Conservation (phyloP, 73 alveolate species). For the Tetrahymena elliotti region DNA sequence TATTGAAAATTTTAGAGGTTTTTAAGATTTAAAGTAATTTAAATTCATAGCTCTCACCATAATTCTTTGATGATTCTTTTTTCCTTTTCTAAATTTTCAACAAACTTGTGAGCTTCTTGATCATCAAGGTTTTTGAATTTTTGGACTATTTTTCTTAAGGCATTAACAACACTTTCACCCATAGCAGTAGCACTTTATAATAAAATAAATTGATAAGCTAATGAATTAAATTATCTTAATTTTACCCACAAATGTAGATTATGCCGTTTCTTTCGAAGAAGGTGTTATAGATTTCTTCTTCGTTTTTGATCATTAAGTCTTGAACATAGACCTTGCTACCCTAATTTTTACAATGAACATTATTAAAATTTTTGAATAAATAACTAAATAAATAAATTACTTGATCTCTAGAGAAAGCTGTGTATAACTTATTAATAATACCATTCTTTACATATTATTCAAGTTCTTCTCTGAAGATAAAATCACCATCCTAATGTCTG, state of each 20-base stretch:
- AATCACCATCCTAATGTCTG: slow-evolving; percentile 68
- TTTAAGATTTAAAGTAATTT: background rate
- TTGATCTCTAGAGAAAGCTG: slow-evolving; percentile 85
- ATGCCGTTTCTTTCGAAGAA: slow-evolving; percentile 22
- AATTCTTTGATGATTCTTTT: slow-evolving; percentile 61
- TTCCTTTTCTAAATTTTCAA: slow-evolving; percentile 45
- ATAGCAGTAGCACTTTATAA: slow-evolving; percentile 37
- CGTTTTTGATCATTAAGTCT: slow-evolving; percentile 56
- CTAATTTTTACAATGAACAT: background rate
- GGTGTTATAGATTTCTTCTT: background rate
- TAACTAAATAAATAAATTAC: background rate
- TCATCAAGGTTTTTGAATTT: slow-evolving; percentile 18
- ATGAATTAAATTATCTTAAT: background rate
- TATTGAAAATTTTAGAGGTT: background rate
- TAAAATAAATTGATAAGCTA: background rate
- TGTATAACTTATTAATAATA: slow-evolving; percentile 54
- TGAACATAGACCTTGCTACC: slow-evolving; percentile 71
- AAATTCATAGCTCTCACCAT: slow-evolving; percentile 43
- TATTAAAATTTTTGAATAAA: background rate
- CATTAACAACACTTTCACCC: slow-evolving; percentile 58
- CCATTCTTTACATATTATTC: slow-evolving; percentile 46
- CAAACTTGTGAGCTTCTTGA: slow-evolving; percentile 14
- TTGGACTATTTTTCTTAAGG: slow-evolving; percentile 18
- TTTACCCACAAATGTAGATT: slow-evolving; percentile 59
- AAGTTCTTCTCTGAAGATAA: slow-evolving; percentile 72